Conservation (phyloP, 169 alveolate genomes). For the Eimeria praecox region DNA sequence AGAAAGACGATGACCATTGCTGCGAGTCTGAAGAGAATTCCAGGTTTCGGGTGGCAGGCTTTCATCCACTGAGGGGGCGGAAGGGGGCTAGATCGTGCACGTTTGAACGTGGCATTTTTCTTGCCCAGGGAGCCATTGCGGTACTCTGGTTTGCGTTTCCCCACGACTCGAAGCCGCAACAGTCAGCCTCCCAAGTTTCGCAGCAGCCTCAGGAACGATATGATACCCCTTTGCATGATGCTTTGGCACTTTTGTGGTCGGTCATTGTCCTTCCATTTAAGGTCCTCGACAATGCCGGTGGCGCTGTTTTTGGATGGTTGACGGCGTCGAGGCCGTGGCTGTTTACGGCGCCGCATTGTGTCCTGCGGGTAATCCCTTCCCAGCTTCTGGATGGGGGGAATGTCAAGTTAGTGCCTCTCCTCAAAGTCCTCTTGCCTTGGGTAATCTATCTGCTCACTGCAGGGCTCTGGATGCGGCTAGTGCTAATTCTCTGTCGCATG, state of each 20-base stretch:
- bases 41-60: slow-evolving; percentile 55
- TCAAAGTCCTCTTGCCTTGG: slow-evolving; percentile 58
- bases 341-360: slow-evolving; percentile 33
- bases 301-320: background rate
- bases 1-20: background rate
- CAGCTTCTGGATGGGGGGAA: slow-evolving; percentile 29
- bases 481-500: slow-evolving; percentile 31
- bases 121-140: slow-evolving; percentile 38
- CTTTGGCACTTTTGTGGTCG: slow-evolving; percentile 10
- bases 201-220: background rate
- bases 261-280: slow-evolving; percentile 8
- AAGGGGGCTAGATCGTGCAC: slow-evolving; percentile 42
- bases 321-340: slow-evolving; percentile 7
- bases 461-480: slow-evolving; percentile 64
- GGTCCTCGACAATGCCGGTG: slow-evolving; percentile 29
- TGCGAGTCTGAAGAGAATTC: background rate
- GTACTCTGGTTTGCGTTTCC: slow-evolving; percentile 45
- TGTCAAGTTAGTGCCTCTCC: slow-evolving; percentile 48
- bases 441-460: slow-evolving; percentile 31
- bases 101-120: background rate
- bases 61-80: slow-evolving; percentile 25
- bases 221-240: background rate
- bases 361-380: slow-evolving; percentile 17
- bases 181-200: background rate
- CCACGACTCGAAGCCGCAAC: slow-evolving; percentile 16